Conservation (phyloP, 1,139 yeast species). For the Starmera stellimalicola region DNA sequence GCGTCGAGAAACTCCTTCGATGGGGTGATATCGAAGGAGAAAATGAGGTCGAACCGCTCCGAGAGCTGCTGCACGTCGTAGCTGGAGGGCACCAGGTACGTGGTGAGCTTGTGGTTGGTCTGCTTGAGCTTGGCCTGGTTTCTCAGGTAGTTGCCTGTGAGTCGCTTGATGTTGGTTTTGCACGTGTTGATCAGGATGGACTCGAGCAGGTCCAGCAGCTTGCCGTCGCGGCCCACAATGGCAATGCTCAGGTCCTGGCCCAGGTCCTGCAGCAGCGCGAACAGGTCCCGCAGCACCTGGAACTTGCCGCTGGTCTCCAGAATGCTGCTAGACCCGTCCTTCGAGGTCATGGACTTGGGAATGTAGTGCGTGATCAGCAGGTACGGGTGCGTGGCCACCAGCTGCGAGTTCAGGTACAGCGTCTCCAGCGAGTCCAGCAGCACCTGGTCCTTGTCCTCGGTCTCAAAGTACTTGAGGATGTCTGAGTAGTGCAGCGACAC, state of each 20-base stretch:
- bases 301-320: slow-evolving; percentile 87
- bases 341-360: slow-evolving; percentile 71
- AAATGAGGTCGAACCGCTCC: slow-evolving; percentile 43
- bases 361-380: slow-evolving; percentile 73
- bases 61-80: slow-evolving; percentile 6
- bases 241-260: slow-evolving; percentile 37
- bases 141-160: slow-evolving; percentile 46
- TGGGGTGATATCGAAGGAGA: slow-evolving; percentile 67
- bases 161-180: slow-evolving; percentile 54
- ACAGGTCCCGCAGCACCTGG: slow-evolving; percentile 51
- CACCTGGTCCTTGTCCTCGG: slow-evolving; percentile 43
- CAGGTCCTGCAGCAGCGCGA: slow-evolving; percentile 31
- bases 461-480: slow-evolving; percentile 77
- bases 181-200: slow-evolving; percentile 59
- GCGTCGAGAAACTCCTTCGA: slow-evolving; percentile 31
- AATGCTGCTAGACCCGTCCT: slow-evolving; percentile 67
- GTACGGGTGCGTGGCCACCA: slow-evolving; percentile 85
- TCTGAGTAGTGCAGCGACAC: slow-evolving; percentile 87
- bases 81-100: slow-evolving; percentile 38
- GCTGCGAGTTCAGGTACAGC: slow-evolving; percentile 63
- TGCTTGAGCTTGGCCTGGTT: slow-evolving; percentile 23
- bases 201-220: slow-evolving; percentile 68
- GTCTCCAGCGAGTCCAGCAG: slow-evolving; percentile 63
- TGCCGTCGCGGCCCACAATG: slow-evolving; percentile 45
- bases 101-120: slow-evolving; percentile 19